phyloP scores from a whole-genome alignment of 192 early-diverging fungal species.

The Podila clonocystis region DNA sequence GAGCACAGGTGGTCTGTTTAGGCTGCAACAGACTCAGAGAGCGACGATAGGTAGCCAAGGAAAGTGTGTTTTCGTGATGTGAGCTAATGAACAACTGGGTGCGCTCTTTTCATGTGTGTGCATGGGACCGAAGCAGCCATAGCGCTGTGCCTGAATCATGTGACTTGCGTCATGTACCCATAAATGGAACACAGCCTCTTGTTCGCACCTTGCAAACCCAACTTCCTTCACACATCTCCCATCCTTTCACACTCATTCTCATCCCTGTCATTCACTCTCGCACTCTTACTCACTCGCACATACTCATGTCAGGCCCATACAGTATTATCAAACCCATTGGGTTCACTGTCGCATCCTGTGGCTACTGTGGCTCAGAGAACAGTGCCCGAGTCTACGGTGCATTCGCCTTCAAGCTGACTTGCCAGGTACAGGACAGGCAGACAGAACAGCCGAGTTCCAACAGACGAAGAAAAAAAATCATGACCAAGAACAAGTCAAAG shows the following conservation, averaged over 20 bases:
- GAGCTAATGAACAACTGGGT: too few relatives aligned
- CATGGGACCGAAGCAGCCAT: too few relatives aligned
- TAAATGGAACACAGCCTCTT: neutral
- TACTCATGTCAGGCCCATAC: constrained; percentile 34
- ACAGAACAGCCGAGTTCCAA: too few relatives aligned
- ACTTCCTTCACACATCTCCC: neutral
- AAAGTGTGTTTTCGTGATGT: too few relatives aligned
- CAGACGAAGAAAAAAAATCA: too few relatives aligned
- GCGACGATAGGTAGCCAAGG: too few relatives aligned
- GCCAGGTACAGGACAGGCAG: constrained; percentile 20
- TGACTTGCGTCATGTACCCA: too few relatives aligned
- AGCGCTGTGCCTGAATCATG: too few relatives aligned
- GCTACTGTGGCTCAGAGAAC: constrained; percentile 41
- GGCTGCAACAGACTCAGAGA: too few relatives aligned
- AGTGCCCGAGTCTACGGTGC: constrained; percentile 45
- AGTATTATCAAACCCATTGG: constrained; percentile 48
- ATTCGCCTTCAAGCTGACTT: constrained; percentile 38
- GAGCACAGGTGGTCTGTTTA: neutral
- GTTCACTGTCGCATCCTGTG: constrained; percentile 47
- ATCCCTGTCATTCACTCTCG: neutral
- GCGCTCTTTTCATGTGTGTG: too few relatives aligned
- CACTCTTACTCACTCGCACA: neutral
- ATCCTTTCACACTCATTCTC: neutral
- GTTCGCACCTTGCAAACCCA: neutral
- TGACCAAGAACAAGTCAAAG: too few relatives aligned